phyloP scores from a whole-genome alignment of 2,329 filamentous ascomycete species.

The Zalaria sp. region DNA sequence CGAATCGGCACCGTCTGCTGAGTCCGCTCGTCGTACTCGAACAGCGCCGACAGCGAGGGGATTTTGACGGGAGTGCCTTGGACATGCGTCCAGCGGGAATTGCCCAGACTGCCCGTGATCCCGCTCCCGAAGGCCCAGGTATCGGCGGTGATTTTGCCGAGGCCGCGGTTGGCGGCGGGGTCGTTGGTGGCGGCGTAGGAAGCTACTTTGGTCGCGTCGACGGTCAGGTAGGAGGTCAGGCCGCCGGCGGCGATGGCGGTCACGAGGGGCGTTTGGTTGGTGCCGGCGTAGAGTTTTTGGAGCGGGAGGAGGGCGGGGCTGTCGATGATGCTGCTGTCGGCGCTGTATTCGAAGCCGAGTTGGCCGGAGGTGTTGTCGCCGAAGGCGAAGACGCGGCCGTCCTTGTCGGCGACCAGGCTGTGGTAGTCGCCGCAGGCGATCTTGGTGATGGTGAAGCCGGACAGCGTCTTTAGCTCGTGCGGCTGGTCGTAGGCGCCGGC shows the following conservation, averaged over 20 bases:
- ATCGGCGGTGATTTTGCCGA: constrained; percentile 53
- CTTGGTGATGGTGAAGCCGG: constrained; percentile 54
- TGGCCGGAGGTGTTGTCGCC: constrained; percentile 90
- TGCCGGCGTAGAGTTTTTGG: constrained; percentile 57
- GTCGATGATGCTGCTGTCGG: constrained; percentile 49
- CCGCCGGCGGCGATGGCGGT: constrained; percentile 77
- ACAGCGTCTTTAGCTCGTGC: constrained; percentile 61
- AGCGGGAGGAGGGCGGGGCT: constrained; percentile 57
- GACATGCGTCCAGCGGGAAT: constrained; percentile 77
- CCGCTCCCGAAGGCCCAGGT: constrained; percentile 81
- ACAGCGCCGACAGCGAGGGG: constrained; percentile 67
- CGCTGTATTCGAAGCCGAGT: constrained; percentile 62
- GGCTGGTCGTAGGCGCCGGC: constrained; percentile 65
- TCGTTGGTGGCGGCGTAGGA: constrained; percentile 10
- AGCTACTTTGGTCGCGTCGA: constrained; percentile 57
- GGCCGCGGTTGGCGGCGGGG: constrained; percentile 21
- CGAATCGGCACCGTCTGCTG: constrained; percentile 63
- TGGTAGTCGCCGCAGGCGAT: constrained; percentile 81
- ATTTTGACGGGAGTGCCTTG: constrained; percentile 67
- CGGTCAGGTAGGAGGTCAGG: constrained; percentile 70
- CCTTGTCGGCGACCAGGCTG: constrained; percentile 61
- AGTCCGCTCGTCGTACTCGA: constrained; percentile 68
- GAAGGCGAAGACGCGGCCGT: constrained; percentile 71
- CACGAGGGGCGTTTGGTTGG: constrained; percentile 48
- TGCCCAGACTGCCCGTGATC: constrained; percentile 70